phyloP scores from a whole-genome alignment of 2,329 filamentous ascomycete species.

The Aspergillus fumigatus region DNA sequence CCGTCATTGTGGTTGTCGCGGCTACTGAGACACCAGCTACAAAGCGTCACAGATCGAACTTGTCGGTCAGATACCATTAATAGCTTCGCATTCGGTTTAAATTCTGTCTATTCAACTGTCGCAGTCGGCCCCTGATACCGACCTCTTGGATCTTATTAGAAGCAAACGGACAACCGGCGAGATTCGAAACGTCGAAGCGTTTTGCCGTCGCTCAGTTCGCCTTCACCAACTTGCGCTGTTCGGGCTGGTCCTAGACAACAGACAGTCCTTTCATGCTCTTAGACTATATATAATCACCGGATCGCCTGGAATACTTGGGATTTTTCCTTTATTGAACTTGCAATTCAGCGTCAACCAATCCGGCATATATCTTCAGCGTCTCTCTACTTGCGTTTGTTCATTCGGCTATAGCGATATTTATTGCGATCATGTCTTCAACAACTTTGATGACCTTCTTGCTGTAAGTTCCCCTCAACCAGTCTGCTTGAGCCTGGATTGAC shows the following conservation, averaged over 20 bases:
- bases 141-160: background rate
- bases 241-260: slow-evolving; percentile 16
- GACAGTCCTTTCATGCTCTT: slow-evolving; percentile 4
- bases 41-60: slow-evolving; percentile 7
- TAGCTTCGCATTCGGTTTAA: background rate
- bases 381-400: background rate
- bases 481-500: slow-evolving; percentile 6
- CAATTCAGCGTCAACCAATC: slow-evolving; percentile 3
- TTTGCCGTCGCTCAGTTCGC: background rate
- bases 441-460: slow-evolving; percentile 35
- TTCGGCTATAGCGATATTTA: background rate
- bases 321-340: slow-evolving; percentile 3
- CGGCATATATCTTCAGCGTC: background rate
- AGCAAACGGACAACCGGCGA: background rate
- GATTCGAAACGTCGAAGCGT: background rate
- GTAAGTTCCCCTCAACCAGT: slow-evolving; percentile 18
- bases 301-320: slow-evolving; percentile 1
- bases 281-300: slow-evolving; percentile 5
- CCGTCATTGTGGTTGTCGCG: slow-evolving; percentile 14
- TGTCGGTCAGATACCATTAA: slow-evolving; percentile 10
- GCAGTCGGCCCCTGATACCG: background rate
- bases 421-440: slow-evolving; percentile 28
- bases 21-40: slow-evolving; percentile 18
- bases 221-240: slow-evolving; percentile 3
- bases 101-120: background rate